Conservation (phyloP, 345 rosid species). For the Pistacia integerrima region DNA sequence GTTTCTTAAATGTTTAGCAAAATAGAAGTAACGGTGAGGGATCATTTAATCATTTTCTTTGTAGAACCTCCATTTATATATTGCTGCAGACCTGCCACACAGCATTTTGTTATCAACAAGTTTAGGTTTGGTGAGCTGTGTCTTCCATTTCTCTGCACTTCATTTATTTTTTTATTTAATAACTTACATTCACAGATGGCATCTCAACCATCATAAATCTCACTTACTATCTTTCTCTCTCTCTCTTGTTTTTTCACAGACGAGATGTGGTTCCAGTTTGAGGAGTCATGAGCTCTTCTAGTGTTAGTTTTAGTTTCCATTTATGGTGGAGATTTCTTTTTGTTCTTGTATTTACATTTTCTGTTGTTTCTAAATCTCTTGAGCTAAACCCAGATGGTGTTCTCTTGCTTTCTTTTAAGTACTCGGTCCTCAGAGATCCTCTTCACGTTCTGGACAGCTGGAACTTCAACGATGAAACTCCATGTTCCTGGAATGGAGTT, state of each 20-base stretch:
- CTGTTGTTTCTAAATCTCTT: constrained; percentile 24
- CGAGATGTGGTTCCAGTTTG: constrained; percentile 44
- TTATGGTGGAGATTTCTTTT: constrained; percentile 38
- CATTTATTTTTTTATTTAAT: not conserved
- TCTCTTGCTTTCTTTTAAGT: constrained; percentile 76
- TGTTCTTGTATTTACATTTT: not conserved
- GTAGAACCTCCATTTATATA: constrained; percentile 17
- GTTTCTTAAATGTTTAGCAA: constrained; percentile 32
- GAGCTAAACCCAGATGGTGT: constrained; percentile 75
- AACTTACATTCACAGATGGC: constrained; percentile 45
- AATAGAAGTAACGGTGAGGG: constrained; percentile 9
- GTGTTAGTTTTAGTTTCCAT: constrained; percentile 27
- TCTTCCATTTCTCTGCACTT: constrained; percentile 15
- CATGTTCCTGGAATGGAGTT: constrained; percentile 88
- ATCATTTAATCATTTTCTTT: constrained; percentile 17
- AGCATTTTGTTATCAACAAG: constrained; percentile 32
- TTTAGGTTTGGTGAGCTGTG: constrained; percentile 54
- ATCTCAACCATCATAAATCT: constrained; percentile 41
- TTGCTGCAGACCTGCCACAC: constrained; percentile 15
- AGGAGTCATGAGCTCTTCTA: constrained; percentile 47
- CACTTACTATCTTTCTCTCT: constrained; percentile 24
- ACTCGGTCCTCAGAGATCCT: constrained; percentile 70
- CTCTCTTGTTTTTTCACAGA: constrained; percentile 4
- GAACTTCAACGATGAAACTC: constrained; percentile 59
- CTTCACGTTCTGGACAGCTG: constrained; percentile 55